Conservation (phyloP, 306 rosid species). For the Echinosophora koreensis region DNA sequence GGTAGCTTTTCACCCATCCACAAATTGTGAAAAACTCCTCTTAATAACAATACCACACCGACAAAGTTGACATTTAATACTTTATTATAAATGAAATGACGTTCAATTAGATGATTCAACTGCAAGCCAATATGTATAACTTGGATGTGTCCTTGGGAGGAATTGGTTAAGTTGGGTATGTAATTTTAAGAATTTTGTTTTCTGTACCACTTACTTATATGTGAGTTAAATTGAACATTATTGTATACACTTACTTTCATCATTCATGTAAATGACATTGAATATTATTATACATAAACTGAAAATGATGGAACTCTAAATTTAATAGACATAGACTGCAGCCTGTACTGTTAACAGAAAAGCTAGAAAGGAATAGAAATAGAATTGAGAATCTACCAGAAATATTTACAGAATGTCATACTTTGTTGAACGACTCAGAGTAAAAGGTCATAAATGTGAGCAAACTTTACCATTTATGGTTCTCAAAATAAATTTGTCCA, state of each 20-base stretch:
- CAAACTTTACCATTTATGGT: constrained; percentile 27
- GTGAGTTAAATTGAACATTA: no score
- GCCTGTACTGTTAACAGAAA: constrained; percentile 21
- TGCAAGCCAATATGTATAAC: neutral
- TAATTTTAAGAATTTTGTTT: constrained; percentile 15
- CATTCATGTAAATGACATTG: no score
- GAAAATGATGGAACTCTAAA: neutral
- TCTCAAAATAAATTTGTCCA: constrained; percentile 41
- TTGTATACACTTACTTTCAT: no score
- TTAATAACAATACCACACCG: constrained; percentile 34
- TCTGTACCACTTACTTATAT: no score
- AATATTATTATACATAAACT: no score
- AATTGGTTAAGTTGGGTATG: constrained; percentile 46
- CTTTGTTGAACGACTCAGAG: constrained; percentile 24
- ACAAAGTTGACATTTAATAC: constrained; percentile 43
- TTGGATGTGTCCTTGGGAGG: neutral
- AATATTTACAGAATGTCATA: constrained; percentile 27
- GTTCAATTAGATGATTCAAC: constrained; percentile 38
- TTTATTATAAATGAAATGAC: constrained; percentile 6
- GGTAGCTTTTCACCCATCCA: constrained; percentile 46
- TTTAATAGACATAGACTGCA: constrained; percentile 32
- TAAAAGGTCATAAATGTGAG: constrained; percentile 28
- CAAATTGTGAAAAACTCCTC: neutral
- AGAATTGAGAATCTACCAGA: constrained; percentile 28
- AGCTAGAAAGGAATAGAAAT: constrained; percentile 38